Base-by-base conservation (phyloP, 208 protist genomes). In the Trypanosoma conorhini region DNA sequence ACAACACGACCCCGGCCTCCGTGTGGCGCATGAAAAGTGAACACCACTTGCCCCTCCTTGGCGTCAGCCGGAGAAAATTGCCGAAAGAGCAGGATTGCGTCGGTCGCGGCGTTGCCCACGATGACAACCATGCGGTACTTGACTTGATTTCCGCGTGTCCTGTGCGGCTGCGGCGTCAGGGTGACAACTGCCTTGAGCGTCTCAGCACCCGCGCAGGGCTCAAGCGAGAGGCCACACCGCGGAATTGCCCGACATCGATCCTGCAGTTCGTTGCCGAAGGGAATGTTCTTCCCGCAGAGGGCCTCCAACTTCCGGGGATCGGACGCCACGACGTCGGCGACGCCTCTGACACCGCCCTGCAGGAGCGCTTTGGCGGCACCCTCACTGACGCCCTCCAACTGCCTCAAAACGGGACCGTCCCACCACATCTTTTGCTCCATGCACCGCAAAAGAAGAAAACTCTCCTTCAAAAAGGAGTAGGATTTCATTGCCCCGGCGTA, bases 361-460 rank as follows among this genome's bases (percentile, higher is more conserved):
- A 69, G 22, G 30, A 97, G 70, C 26, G 80, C 50, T 56, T 80
- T 77, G 22, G 85, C 83, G 15, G 83, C 64, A 15, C 62, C 77
- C 19, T 92, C 86, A 46, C 77, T 83, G 10, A 97, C 80, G 30
- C 86, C 76, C 21, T 81, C 77, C 15, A 97, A 77, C 74, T 97
- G 92, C 48, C 77, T 74, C 58, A 95, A 74, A 57, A 89, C 71
- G 13, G 76, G 67, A 3, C 80, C 85, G 52, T 94, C 88, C 30
- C 72, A 79, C 89, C 92, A 97, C 44, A 94, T 79, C 19, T 72
- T 72, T 31, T 85, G 84, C 74, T 95, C 86, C n/a, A 97, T 76
- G 44, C 79, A 89, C 1, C 90, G 83, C 21, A 77, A 48, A 13
- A 97, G 79, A 42, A 85, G 28, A 17, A 83, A 69, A 9, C 83